Percentiles rank a stretch among this genome's conserved stretches.
These are phyloP conservation scores for Pholiota microspora DNA, from an alignment of 768 basidiomycete genomes.

Conservation along the genomic window DNA sequence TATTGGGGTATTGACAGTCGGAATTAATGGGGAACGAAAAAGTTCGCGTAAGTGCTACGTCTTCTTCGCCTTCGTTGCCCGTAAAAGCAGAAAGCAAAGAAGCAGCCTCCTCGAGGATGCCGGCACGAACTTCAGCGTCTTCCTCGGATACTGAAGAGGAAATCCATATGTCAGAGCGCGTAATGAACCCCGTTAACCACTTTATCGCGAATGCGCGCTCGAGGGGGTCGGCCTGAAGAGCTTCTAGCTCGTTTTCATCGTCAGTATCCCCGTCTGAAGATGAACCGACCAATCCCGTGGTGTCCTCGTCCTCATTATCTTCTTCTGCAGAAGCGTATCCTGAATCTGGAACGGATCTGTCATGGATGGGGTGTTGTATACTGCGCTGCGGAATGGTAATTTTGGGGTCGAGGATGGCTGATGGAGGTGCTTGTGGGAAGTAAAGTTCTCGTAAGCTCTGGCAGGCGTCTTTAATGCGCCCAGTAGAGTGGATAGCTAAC, in stretches of 20 bases:
- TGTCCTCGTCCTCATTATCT: constrained; percentile 42
- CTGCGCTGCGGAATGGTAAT: constrained; percentile 27
- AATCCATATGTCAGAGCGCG: constrained; percentile 56
- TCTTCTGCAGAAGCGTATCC: constrained; percentile 78
- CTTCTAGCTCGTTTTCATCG: constrained; percentile 32
- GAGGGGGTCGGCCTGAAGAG: constrained; percentile 59
- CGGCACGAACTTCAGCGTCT: constrained; percentile 38
- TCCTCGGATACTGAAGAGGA: constrained; percentile 22
- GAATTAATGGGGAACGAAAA: constrained; percentile 44
- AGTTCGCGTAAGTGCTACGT: constrained; percentile 45
- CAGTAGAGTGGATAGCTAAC: constrained; percentile 33
- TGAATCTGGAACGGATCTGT: constrained; percentile 58
- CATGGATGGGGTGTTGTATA: constrained; percentile 32
- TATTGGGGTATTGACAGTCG: background rate
- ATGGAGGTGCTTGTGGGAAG: constrained; percentile 35
- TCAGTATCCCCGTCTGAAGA: constrained; percentile 18
- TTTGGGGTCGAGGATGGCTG: constrained; percentile 22
- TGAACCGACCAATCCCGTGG: constrained; percentile 8
- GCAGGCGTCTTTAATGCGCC: constrained; percentile 39
- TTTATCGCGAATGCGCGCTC: constrained; percentile 67
- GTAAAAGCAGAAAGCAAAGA: constrained; percentile 54
- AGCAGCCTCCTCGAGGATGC: constrained; percentile 56
- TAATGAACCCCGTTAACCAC: constrained; percentile 74
- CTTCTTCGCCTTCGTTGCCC: constrained; percentile 38
- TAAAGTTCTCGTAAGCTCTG: constrained; percentile 49